Conservation (phyloP, 2,329 filamentous ascomycete genomes). For the Rhinocladiella mackenziei region DNA sequence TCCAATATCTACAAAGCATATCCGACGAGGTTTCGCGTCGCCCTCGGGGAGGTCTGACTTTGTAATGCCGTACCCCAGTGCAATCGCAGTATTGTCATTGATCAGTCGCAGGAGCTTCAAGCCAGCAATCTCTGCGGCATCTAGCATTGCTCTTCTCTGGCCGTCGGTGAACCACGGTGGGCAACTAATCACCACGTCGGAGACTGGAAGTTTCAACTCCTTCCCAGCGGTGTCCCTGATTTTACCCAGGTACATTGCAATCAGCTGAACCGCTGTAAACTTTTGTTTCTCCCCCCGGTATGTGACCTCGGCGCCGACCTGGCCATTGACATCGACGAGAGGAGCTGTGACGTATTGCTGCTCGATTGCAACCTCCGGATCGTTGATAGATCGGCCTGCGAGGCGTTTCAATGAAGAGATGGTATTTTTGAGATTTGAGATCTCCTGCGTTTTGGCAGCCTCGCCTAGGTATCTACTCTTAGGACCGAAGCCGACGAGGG, state of each 20-base stretch:
- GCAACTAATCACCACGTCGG: conserved; percentile 88
- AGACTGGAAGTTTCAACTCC: conserved; percentile 87
- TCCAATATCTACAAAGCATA: conserved; percentile 90
- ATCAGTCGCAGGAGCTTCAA: conserved; percentile 90
- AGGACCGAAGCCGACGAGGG: conserved; percentile 89
- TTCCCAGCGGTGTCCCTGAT: conserved; percentile 80
- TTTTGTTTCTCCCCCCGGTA: conserved; percentile 93
- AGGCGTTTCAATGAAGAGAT: conserved; percentile 89
- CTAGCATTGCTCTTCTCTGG: conserved; percentile 83
- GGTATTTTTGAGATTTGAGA: conserved; percentile 99
- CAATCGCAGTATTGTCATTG: conserved; percentile 96
- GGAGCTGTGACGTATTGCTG: conserved; percentile 83
- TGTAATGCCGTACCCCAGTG: conserved; percentile 95
- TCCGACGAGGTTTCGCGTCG: conserved; percentile 87
- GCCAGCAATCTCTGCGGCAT: conserved; percentile 88
- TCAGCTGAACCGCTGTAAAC: conserved; percentile 90
- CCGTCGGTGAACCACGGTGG: conserved; percentile 96
- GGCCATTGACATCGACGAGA: conserved; percentile 85
- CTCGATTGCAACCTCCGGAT: conserved; percentile 91
- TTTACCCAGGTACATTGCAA: conserved; percentile 94
- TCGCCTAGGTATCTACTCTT: conserved; percentile 94
- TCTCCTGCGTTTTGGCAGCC: conserved; percentile 95
- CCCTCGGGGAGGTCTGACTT: conserved; percentile 85
- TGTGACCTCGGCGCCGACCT: conserved; percentile 88
- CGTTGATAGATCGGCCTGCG: conserved; percentile 76